A percentile compares a stretch with the other conserved stretches of the same genome.
phyloP scores from a whole-genome alignment of 768 basidiomycete genomes.

The Exidia glandulosa region DNA sequence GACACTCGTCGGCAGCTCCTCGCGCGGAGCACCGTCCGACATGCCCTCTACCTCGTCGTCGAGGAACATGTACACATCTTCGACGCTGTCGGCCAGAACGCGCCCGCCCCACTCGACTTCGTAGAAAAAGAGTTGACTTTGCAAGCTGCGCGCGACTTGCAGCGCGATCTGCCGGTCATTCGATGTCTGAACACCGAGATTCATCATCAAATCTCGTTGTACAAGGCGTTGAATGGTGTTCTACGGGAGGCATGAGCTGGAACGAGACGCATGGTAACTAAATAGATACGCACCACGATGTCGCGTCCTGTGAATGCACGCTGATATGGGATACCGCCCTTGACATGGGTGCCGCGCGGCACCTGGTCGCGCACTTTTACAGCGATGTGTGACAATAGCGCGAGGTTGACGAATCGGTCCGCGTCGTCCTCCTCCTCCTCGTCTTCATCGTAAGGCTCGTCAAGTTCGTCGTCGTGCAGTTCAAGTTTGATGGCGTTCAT shows the following conservation, averaged over 20 bases:
- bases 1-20: conserved; percentile 27
- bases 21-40: conserved; percentile 1
- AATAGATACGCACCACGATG: conserved; percentile 25
- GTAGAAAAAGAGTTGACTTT: conserved; percentile 32
- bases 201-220: conserved; percentile 21
- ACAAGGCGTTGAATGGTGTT: conserved; percentile 26
- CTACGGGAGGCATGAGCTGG: conserved; percentile 8
- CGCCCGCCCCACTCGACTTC: conserved; percentile 36
- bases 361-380: conserved; percentile 30
- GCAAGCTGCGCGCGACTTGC: conserved; percentile 26
- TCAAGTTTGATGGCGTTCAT: conserved; percentile 5
- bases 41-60: conserved; percentile 17
- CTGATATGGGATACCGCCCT: conserved; percentile 30
- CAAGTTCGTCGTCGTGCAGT: conserved; percentile 3
- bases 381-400: conserved; percentile 29
- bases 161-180: conserved; percentile 26
- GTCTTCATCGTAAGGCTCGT: conserved; percentile 5
- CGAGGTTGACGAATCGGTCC: conserved; percentile 29
- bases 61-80: conserved; percentile 30
- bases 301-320: conserved; percentile 32
- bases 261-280: not conserved
- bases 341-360: conserved; percentile 25
- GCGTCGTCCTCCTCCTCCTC: conserved; percentile 21
- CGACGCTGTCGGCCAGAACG: conserved; percentile 23
- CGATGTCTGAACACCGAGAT: conserved; percentile 8